Base-by-base conservation (phyloP, 2,329 filamentous ascomycete species). In the Celoporthe dispersa region DNA sequence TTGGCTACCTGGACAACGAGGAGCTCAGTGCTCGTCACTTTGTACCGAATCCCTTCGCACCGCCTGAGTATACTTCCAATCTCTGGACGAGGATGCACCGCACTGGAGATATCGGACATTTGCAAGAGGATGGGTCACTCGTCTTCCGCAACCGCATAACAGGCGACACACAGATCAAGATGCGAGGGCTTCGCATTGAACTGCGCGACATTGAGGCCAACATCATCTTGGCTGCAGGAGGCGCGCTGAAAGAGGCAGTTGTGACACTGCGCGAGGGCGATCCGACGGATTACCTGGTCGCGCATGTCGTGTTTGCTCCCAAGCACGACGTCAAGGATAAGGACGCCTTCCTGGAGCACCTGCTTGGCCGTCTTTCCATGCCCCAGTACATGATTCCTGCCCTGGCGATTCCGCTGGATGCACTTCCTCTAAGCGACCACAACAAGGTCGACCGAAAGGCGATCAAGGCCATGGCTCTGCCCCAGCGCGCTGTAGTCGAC, bases 101-200 rank as follows among this genome's bases (percentile, higher is more conserved):
- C 25, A 84, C 82, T 1, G 82, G 83, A 1, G 83, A 85, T 69
- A 73, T 71, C 22, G 83, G 80, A 1, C 75, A 76, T 2, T 73
- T 83, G 33, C 68, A 68, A 0, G 28, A 69, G 0, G 77, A 82
- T 39, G 82, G 82, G 1, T 70, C 74, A 0, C 73, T 85, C 0
- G 66, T 78, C 1, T 75, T 81, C 39, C 67, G 78, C 7, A 81
- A 82, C 0, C 80, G 83, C 0, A 79, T 82, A 1, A 75, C 70
- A 1, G 82, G 81, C 3, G 82, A 85, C 66, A 81, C 79, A 0
- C 80, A 84, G 59, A 75, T 86, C 71, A 86, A 86, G 72, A 74
- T 87, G 1, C 76, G 79, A 9, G 70, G 70, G 4, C 59, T 71
- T 14, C 63, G 70, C 2, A 70, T 71, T 14, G 82, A 85, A 9